Base-by-base conservation (phyloP, 148 eudicot genomes). In the Chenopodium berlandieri region DNA sequence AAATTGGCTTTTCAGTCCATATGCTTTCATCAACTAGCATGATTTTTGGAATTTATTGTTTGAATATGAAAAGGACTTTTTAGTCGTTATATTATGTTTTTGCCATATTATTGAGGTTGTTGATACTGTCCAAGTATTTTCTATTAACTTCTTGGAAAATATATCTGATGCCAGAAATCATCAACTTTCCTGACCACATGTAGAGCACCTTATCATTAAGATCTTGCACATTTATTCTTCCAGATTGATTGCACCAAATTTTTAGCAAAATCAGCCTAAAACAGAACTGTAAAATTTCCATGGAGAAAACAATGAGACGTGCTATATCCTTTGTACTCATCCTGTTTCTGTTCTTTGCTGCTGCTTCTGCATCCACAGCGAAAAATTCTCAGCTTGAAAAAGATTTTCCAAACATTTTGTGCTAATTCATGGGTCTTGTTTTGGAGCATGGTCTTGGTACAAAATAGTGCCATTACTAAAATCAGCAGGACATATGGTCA, bases 361-460 rank as follows among this genome's bases (percentile, higher is more conserved):
- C 65, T 52, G 31, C n/a, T 19, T 30, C 46, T 27, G 75, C 75
- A 16, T 31, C 67, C 13, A 22, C 40, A 19, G 63, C 10, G 11
- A 22, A 68, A 12, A 25, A 17, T 16, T 25, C 31, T 65, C 58
- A 34, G 32, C 64, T 17, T 50, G 19, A 54, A 1, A 30, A 3
- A 7, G 62, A 9, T 11, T 8, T 20, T 12, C 58, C 1, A 48
- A 79, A 79, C 92, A 90, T 50, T 88, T 88, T 54, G 90, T 88
- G 75, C 79, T 86, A 1, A 86, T 90, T 23, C 91, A 88, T 69
- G 91, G 90, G 37, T 69, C 85, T 23, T 79, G 90, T 84, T 87
- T 86, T 17, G 91, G 93, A 68, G 93, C 89, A n/a, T 89, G 93
- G 93, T 84, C 85, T 75, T 90, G 91, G 90, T 89, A 87, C 86